These are phyloP conservation scores for Arabidopsis suecica DNA, from an alignment of 345 rosid species.

Conservation along the genomic window DNA sequence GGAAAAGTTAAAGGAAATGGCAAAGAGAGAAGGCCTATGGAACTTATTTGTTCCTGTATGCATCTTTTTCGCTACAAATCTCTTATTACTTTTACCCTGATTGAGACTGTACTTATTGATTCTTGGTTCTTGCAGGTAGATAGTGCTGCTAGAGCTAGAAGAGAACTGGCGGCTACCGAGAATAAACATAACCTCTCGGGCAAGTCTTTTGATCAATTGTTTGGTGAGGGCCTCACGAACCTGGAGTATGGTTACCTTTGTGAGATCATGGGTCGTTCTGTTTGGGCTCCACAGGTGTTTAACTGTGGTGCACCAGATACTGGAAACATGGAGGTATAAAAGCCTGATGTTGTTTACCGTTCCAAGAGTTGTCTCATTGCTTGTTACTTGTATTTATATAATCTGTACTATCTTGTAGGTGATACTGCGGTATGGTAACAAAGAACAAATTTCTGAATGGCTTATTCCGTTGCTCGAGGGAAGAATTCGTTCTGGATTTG, in stretches of 20 bases:
- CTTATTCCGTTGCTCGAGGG: conserved; percentile 95
- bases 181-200: conserved; percentile 41
- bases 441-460: conserved; percentile 84
- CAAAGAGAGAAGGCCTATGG: conserved; percentile 93
- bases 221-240: conserved; percentile 96
- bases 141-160: conserved; percentile 81
- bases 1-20: conserved; percentile 85
- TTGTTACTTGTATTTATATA: conserved; percentile 7
- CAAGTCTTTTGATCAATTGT: conserved; percentile 52
- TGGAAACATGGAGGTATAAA: conserved; percentile 97
- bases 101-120: conserved; percentile 16
- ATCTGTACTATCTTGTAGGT: conserved; percentile 52
- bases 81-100: conserved; percentile 19
- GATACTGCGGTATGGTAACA: conserved; percentile 86
- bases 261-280: conserved; percentile 96
- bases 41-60: conserved; percentile 91
- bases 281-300: conserved; percentile 97
- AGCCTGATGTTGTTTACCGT: conserved; percentile 3
- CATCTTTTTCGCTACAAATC: conserved; percentile 9
- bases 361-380: conserved; percentile 5
- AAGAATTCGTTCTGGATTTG: conserved; percentile 94
- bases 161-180: conserved; percentile 59
- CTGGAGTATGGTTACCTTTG: conserved; percentile 96
- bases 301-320: conserved; percentile 99
- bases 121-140: conserved; percentile 64